Evolutionary conservation across 441 rosid species (phyloP).

Genomic region (Biscutella laevigata): DNA sequence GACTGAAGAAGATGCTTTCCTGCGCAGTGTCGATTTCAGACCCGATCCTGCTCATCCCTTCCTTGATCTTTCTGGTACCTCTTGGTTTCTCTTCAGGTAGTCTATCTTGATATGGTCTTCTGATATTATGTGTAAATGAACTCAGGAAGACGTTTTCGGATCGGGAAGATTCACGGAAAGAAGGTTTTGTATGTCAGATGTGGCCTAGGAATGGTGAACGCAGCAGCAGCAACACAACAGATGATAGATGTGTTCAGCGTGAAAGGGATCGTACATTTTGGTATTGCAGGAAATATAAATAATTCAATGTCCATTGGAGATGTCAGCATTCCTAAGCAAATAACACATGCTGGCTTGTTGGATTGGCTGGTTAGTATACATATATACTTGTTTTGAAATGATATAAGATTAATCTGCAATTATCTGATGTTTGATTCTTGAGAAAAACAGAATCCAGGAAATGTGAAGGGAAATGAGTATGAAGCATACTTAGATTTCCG

Average conservation of each 20-base stretch:
- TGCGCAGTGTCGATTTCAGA: slow-evolving; percentile 25
- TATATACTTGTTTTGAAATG: background rate
- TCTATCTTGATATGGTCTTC: background rate
- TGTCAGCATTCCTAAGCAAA: slow-evolving; percentile 41
- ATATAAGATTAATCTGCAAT: background rate
- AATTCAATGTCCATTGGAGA: slow-evolving; percentile 50
- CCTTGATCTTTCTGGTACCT: slow-evolving; percentile 36
- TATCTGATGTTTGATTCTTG: background rate
- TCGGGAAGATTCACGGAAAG: slow-evolving; percentile 31
- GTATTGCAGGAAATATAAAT: slow-evolving; percentile 43
- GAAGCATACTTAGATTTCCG: slow-evolving; percentile 28
- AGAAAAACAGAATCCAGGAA: slow-evolving; percentile 31
- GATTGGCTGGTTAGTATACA: slow-evolving; percentile 39
- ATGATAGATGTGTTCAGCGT: slow-evolving; percentile 38
- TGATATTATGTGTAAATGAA: slow-evolving; percentile 2
- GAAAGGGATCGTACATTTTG: slow-evolving; percentile 43
- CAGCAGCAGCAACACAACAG: slow-evolving; percentile 48
- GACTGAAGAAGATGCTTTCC: slow-evolving; percentile 35
- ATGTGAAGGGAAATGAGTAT: slow-evolving; percentile 16
- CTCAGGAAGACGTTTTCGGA: slow-evolving; percentile 33
- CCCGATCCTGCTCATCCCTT: slow-evolving; percentile 25
- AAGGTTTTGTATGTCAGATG: slow-evolving; percentile 38
- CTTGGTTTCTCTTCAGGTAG: background rate
- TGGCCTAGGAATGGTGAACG: slow-evolving; percentile 43
- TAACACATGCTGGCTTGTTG: slow-evolving; percentile 43